phyloP scores from a whole-genome alignment of 352 stramenopile genomes.

The Phytopythium kandeliae region DNA sequence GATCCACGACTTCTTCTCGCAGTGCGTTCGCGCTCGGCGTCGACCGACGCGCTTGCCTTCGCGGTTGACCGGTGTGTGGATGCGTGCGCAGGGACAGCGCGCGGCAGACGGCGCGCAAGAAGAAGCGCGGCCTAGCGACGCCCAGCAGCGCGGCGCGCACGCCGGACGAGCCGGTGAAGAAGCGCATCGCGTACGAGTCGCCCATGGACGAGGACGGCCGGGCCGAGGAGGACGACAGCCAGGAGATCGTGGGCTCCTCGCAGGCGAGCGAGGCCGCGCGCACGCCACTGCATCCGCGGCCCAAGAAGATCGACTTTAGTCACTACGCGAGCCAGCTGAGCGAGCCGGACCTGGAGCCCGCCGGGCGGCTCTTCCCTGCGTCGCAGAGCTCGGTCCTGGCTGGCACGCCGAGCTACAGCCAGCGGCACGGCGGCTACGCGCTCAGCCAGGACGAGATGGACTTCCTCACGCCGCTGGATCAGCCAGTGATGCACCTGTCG shows the following conservation, averaged over 20 bases:
- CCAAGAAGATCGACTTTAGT: constrained; percentile 78
- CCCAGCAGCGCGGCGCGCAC: constrained; percentile 14
- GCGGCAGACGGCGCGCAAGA: constrained; percentile 29
- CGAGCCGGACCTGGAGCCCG: constrained; percentile 62
- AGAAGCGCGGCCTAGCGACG: constrained; percentile 12
- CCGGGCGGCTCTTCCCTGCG: constrained; percentile 14
- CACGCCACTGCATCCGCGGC: constrained; percentile 17
- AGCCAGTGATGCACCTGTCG: constrained; percentile 76
- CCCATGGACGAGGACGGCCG: too few relatives aligned
- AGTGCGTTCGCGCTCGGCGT: constrained; percentile 14
- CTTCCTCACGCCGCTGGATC: constrained; percentile 79
- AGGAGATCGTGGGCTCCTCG: constrained; percentile 25
- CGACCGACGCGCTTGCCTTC: background rate
- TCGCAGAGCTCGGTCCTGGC: constrained; percentile 25
- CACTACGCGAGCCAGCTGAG: constrained; percentile 59
- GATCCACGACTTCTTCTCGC: constrained; percentile 82
- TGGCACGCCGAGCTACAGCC: constrained; percentile 24
- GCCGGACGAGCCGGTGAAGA: constrained; percentile 41
- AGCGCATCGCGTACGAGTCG: constrained; percentile 77
- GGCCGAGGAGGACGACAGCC: constrained; percentile 53
- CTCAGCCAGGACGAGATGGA: constrained; percentile 78
- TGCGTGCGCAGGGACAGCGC: constrained; percentile 11
- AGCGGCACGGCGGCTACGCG: constrained; percentile 58
- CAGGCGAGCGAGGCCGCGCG: constrained; percentile 30
- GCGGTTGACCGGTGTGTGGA: too few relatives aligned